Evolutionary conservation across 441 rosid genomes (phyloP), one percentile per base, ranked within the genome.

Genomic region (Adansonia gregorii): DNA sequence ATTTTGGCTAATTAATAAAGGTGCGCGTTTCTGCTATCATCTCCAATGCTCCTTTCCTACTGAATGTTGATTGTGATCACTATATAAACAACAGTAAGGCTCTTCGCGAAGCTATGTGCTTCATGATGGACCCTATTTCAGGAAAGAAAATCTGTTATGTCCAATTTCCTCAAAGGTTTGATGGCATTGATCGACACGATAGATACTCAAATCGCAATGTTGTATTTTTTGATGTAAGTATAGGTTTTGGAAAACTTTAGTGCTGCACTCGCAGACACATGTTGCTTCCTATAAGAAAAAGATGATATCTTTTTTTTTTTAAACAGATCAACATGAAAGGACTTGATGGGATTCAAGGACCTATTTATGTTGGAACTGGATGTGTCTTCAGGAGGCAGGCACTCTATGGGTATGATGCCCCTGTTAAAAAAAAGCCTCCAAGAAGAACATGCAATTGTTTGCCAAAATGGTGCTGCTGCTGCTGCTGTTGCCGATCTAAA

Each of bases 41-140:
- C 77, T 85, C 99, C 76, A 95, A 94, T 79, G 97, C 97, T 70
- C 97, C 98, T 55, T 94, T 89, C 81, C 73, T 95, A 72, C 92
- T 94, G 82, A 94, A 95, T 68, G 97, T 95, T 0, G 99, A 95
- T 81, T 95, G 99, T 79, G 98, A 95, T 90, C 99, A 92, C 76
- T 92, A 91, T 71, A 88, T 94, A 73, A 94, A 94, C 94, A 95
- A 95, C 76, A 90, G 97, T 78, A 94, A 91, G 82, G 99, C 99
- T 73, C 93, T 94, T 48, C 85, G 97, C 52, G 97, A 95, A 87
- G 94, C 97, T 56, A 94, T 95, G 98, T 95, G 98, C 87, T 95
- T 95, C 84, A 87, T 95, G 97, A 94, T 94, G 98, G 98, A 95
- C 78, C 97, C 97, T 17, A 89, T 83, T 56, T 91, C 94, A 6